Evolutionary conservation across 2,329 filamentous ascomycete genomes (phyloP), one percentile per base, ranked within the genome.

Genomic region (Dactylellina drechsleri): DNA sequence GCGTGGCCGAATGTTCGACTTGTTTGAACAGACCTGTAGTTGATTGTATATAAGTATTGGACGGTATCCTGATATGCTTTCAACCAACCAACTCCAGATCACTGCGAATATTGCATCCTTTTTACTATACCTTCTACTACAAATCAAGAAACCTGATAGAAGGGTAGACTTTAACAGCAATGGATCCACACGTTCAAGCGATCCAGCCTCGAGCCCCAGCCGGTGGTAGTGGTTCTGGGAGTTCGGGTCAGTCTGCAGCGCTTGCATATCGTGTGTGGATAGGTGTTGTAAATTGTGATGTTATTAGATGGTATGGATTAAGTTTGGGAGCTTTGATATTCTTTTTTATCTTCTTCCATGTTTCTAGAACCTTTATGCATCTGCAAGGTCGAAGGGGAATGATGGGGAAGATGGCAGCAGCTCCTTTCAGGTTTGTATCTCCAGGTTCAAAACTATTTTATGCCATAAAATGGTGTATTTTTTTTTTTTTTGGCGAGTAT

Each of bases 331-430:
- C 58, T 16, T 41, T 79, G 15, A 77, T 79, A 31, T 60, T 57
- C n/a, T 28, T 79, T 10, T 79, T 79, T 53, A 72, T 78, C 26
- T 49, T 79, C 10, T 58, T 70, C 20, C 75, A 79, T 53, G 71
- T 79, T 36, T 71, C 71, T 49, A 77, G 76, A 49, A 70, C 70
- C 15, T 66, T 77, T 60, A 77, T 79, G 56, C 77, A 78, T 18
- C 65, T 77, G 28, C 72, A 77, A 62, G 58, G 64, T 20, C 58
- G 77, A 40, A 67, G 76, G 15, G 77, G 77, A 0, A 71, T 76
- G n/a, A 50, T 79, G 47, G 67, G 72, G 53, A 78, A 68, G 50
- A 53, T 68, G 50, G 58, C 76, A 41, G 77, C 75, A 10, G 58
- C 60, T 20, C 77, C 77, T 7, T 77, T 77, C 20, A 73, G 78